phyloP scores from a whole-genome alignment of 2,329 filamentous ascomycete genomes.

The Coniochaeta sp. region DNA sequence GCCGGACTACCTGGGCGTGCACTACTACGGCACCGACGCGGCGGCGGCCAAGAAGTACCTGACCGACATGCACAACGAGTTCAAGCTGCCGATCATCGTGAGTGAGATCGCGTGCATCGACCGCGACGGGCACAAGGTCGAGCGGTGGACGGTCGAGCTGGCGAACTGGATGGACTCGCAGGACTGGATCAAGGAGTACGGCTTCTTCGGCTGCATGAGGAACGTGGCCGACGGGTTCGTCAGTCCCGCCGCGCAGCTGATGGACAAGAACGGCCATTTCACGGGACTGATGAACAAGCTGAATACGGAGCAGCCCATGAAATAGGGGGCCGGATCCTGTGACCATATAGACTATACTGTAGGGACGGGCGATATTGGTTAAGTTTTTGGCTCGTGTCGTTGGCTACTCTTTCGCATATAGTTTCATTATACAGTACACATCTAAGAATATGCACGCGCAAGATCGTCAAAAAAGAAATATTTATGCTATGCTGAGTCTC shows the following conservation, averaged over 20 bases:
- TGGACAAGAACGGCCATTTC: slow-evolving; percentile 32
- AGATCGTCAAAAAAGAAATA: not conserved
- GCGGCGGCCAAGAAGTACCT: slow-evolving; percentile 27
- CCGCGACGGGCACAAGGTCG: slow-evolving; percentile 25
- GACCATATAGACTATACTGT: no score
- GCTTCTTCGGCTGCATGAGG: slow-evolving; percentile 34
- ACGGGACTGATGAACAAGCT: slow-evolving; percentile 19
- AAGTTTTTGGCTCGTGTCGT: not conserved
- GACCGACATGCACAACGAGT: slow-evolving; percentile 25
- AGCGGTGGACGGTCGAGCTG: slow-evolving; percentile 28
- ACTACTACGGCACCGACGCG: slow-evolving; percentile 31
- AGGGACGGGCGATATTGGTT: not conserved
- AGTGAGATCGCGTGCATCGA: slow-evolving; percentile 33
- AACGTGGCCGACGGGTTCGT: slow-evolving; percentile 34
- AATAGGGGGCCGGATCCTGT: no score
- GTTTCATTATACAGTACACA: not conserved
- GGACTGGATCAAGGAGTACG: slow-evolving; percentile 34
- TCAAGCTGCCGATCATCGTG: slow-evolving; percentile 26
- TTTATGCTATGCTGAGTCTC: not conserved
- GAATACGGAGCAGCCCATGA: slow-evolving; percentile 7
- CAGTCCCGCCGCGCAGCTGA: slow-evolving; percentile 35
- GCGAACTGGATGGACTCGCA: slow-evolving; percentile 34
- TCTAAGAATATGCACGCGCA: not conserved
- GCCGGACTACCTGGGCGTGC: slow-evolving; percentile 34
- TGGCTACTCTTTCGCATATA: not conserved